Conservation (phyloP, 352 stramenopile species). For the Phytophthora chlamydospora region DNA sequence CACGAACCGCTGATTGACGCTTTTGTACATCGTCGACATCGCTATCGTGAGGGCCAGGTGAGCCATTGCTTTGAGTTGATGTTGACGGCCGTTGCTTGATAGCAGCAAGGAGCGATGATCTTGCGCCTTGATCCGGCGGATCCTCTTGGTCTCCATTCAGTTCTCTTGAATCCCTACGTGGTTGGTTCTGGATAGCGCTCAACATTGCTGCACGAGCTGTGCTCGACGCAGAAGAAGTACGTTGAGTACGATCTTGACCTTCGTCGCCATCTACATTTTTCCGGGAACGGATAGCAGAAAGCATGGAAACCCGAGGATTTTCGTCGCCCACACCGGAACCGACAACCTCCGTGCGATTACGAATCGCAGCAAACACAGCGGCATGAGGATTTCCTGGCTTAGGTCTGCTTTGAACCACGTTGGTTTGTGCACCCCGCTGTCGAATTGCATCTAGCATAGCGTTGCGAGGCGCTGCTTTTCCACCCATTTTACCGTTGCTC, state of each 20-base stretch:
- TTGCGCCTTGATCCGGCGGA: slow-evolving; percentile 8
- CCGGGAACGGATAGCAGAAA: slow-evolving; percentile 2
- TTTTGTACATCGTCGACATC: slow-evolving; percentile 1
- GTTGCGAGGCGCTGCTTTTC: slow-evolving; percentile 15
- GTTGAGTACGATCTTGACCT: background rate
- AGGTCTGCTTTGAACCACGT: background rate
- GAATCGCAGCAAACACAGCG: slow-evolving; percentile 26
- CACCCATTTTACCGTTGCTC: background rate
- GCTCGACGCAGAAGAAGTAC: background rate
- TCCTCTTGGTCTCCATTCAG: background rate
- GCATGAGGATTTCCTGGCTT: slow-evolving; percentile 6
- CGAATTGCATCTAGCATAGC: slow-evolving; percentile 41
- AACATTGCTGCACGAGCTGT: background rate
- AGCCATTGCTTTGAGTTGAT: background rate
- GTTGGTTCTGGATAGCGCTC: slow-evolving; percentile 6
- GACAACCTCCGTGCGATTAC: slow-evolving; percentile 6
- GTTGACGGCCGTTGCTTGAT: slow-evolving; percentile 18
- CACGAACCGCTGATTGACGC: background rate
- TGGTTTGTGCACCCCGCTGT: slow-evolving; percentile 16
- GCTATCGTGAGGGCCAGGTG: background rate
- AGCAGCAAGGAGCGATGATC: slow-evolving; percentile 20
- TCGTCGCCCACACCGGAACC: background rate
- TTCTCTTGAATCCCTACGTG: background rate
- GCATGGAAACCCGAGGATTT: slow-evolving; percentile 1
- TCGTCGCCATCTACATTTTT: background rate